A percentile compares a stretch with the other conserved stretches of the same genome.
Conservation (phyloP, 805 yeast genomes). For the Yarrowia bubula region DNA sequence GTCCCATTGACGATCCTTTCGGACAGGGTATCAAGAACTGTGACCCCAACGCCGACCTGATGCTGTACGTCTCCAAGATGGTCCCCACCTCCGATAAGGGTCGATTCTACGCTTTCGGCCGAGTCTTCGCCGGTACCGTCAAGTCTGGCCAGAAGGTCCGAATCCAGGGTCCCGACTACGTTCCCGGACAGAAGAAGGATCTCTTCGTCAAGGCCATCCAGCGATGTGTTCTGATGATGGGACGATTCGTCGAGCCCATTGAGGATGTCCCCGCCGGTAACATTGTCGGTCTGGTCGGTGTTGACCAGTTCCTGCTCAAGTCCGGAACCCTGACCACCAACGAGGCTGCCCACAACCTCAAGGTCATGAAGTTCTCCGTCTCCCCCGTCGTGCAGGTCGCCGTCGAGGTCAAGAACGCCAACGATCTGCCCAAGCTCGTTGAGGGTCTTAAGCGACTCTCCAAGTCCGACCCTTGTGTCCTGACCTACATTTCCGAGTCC, state of each 20-base stretch:
- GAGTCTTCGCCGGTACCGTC: conserved; percentile 99
- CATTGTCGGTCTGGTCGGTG: conserved; percentile 99
- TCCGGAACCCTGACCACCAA: conserved; percentile 98
- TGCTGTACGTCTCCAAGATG: conserved; percentile 99
- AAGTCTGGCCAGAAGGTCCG: conserved; percentile 98
- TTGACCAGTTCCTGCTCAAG: conserved; percentile 98
- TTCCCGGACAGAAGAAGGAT: conserved; percentile 97
- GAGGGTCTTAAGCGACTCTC: conserved; percentile 99
- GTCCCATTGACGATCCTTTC: conserved; percentile 79
- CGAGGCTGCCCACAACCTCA: conserved; percentile 98
- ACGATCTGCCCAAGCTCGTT: conserved; percentile 98
- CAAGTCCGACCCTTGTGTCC: conserved; percentile 99
- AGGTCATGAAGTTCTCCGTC: conserved; percentile 99
- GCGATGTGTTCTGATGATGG: conserved; percentile 99
- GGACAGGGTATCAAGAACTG: conserved; percentile 94
- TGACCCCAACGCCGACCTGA: conserved; percentile 96
- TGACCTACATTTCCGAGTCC: conserved; percentile 79
- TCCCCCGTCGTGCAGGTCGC: conserved; percentile 99
- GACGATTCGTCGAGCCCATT: conserved; percentile 95
- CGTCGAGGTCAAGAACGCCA: conserved; percentile 99
- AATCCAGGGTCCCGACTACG: conserved; percentile 99
- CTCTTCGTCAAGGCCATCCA: conserved; percentile 95
- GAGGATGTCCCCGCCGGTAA: conserved; percentile 99
- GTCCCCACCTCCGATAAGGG: conserved; percentile 99
- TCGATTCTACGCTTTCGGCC: conserved; percentile 99